Evolutionary conservation across 495 filamentous ascomycete species (phyloP), one percentile per base, ranked within the genome.

Genomic region (Penicillium maclennaniae): DNA sequence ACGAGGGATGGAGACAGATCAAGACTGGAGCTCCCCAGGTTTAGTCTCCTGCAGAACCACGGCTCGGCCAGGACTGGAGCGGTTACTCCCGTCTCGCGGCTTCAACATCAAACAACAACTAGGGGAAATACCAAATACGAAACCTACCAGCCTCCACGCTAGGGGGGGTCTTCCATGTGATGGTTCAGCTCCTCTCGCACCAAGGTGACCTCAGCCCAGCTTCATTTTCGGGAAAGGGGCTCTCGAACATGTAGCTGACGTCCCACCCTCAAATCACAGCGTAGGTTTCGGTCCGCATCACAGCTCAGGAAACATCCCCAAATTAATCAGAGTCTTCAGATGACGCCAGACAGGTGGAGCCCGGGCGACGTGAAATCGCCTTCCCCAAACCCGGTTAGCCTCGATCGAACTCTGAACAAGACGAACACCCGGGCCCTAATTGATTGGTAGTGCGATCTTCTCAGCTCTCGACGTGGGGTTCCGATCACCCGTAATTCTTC

Each of bases 401-500:
- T 55, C 46, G 48, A 51, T 49, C 36, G 6, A 6, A 44, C 34
- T 17, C 9, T 20, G 38, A 40, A 14, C n/a, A 41, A 14, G 37
- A 43, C 27, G 54, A 52, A 52, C 54, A 23, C 38, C 54, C 43
- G 17, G 26, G 36, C 36, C 36, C 38, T 17, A 21, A n/a, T 9
- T 27, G 5, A 21, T 50, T 43, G 48, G 39, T 17, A 28, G 43
- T 25, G 25, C 16, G 48, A 50, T 50, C 27, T 21, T 23, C 39
- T 36, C 41, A 25, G 45, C 36, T 41, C 38, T 40, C 38, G 36
- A n/a, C 36, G 28, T 58, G 53, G 62, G 27, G 47, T 49, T 57
- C 36, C 36, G 60, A 65, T 65, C 60, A 49, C 37, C 59, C 44
- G 19, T 54, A 58, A 60, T 14, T 62, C 12, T 57, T 55, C 62